These are phyloP conservation scores for Solanum pinnatisectum DNA, from an alignment of 257 asterid species.

Conservation along the genomic window DNA sequence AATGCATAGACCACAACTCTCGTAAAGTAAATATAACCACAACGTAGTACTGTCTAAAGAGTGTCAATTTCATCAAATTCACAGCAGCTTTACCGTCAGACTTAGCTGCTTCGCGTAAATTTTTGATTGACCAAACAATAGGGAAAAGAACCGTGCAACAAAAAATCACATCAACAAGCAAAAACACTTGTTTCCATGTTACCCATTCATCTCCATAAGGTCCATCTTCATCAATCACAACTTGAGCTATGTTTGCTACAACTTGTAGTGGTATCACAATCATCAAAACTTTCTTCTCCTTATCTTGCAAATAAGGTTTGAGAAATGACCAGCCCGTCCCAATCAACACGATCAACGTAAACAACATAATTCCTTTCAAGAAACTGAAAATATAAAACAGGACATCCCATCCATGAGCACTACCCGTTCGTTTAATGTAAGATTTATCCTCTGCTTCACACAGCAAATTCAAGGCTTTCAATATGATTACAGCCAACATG, in stretches of 20 bases:
- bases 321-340: constrained; percentile 90
- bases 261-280: constrained; percentile 76
- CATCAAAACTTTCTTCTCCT: constrained; percentile 83
- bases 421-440: constrained; percentile 53
- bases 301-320: constrained; percentile 80
- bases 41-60: constrained; percentile 71
- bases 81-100: constrained; percentile 89
- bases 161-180: constrained; percentile 73
- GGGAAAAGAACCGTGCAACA: constrained; percentile 83
- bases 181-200: constrained; percentile 71
- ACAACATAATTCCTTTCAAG: constrained; percentile 56
- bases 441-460: constrained; percentile 86
- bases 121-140: constrained; percentile 88
- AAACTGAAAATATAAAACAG: constrained; percentile 64
- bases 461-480: constrained; percentile 54
- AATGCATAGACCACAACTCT: constrained; percentile 81
- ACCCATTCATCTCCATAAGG: constrained; percentile 70
- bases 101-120: constrained; percentile 75
- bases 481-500: constrained; percentile 56
- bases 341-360: constrained; percentile 65
- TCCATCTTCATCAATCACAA: constrained; percentile 70
- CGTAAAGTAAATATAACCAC: constrained; percentile 80
- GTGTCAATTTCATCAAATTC: constrained; percentile 77
- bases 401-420: constrained; percentile 85
- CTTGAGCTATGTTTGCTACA: constrained; percentile 77